These are phyloP conservation scores for Hordeum pubiflorum DNA, from an alignment of 202 grass and related monocot species.

Conservation along the genomic window DNA sequence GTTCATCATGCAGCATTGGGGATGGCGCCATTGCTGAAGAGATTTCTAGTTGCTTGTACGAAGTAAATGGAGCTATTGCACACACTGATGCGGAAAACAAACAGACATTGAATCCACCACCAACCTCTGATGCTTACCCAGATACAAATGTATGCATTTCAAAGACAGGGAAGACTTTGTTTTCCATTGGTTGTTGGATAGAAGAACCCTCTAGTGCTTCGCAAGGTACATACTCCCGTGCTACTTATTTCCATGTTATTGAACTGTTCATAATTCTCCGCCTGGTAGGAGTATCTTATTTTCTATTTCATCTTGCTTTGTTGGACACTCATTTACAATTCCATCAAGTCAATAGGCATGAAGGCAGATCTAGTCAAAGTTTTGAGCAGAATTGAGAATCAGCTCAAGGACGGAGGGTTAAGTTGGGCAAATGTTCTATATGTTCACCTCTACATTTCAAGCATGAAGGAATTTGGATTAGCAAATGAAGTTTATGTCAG, in stretches of 20 bases:
- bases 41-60: conserved; percentile 35
- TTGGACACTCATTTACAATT: conserved; percentile 4
- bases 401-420: conserved; percentile 64
- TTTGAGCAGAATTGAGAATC: conserved; percentile 67
- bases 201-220: conserved; percentile 39
- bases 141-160: conserved; percentile 45
- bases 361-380: conserved; percentile 65
- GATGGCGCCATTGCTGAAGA: conserved; percentile 11
- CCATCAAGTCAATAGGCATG: conserved; percentile 42
- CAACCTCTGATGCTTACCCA: conserved; percentile 26
- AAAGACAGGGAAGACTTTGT: conserved; percentile 47
- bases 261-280: not conserved
- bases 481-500: conserved; percentile 92
- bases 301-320: not conserved
- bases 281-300: not conserved
- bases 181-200: conserved; percentile 78
- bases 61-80: conserved; percentile 50
- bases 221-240: conserved; percentile 36
- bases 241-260: not conserved
- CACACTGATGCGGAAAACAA: conserved; percentile 23
- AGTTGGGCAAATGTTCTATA: conserved; percentile 86
- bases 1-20: conserved; percentile 26
- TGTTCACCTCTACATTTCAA: conserved; percentile 94
- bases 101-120: conserved; percentile 21
- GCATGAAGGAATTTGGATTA: conserved; percentile 72